Evolutionary conservation across 2,329 filamentous ascomycete genomes (phyloP), one percentile per base, ranked within the genome.

Genomic region (Verticillium zaregamsianum): DNA sequence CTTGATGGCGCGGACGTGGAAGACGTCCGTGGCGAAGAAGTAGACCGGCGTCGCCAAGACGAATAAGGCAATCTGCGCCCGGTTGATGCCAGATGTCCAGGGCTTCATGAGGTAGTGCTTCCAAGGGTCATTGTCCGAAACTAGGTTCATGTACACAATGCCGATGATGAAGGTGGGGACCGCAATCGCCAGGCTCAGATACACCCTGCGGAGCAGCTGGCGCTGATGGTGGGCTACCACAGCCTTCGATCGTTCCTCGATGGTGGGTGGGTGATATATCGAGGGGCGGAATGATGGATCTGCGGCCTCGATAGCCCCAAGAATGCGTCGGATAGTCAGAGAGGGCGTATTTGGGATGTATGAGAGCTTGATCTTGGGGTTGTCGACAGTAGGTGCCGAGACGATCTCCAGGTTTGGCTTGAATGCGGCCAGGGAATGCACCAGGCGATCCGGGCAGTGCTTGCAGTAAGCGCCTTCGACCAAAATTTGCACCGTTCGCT

Each of bases 81-180:
- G 86, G 66, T 86, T 91, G 59, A 93, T 87, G 0, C 92, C 91
- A 3, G 84, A 86, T 66, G 82, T 85, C 79, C 92, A 89, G 0
- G 87, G 86, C 64, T 82, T 72, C 84, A 92, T 93, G 55, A 96
- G 76, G 67, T 86, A 92, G 64, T 80, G 78, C 61, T 87, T 86
- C 14, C 81, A 80, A 0, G 74, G 66, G 66, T 93, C 83, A 2
- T 80, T 74, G 3, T 80, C 73, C 0, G 88, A 79, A 0, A 97
- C 82, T 1, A 97, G 81, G 64, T 85, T 92, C 93, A 97, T 97
- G 77, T 92, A 96, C 1, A 96, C 87, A 59, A 97, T 91, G 3
- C 94, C 93, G 45, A 97, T 87, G 58, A 96, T 73, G 68, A 97
- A 93, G 0, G 91, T 92, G 2, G 94, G 93, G 55, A 97, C 88